Conservation (phyloP, 345 rosid species). For the Moringa oleifera region DNA sequence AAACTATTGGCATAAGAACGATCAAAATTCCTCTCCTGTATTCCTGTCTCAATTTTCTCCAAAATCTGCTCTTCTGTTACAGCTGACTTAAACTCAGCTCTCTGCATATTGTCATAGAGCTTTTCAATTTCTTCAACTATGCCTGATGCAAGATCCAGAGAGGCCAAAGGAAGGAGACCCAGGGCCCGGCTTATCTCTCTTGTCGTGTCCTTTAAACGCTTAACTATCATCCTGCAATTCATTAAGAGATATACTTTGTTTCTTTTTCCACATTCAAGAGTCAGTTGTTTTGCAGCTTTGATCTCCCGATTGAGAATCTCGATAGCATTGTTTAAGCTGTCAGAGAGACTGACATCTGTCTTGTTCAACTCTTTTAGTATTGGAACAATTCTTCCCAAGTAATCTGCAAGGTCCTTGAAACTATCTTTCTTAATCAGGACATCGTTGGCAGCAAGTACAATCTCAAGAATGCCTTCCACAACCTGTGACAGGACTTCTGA, state of each 20-base stretch:
- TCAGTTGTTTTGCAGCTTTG: constrained; percentile 43
- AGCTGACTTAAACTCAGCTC: constrained; percentile 54
- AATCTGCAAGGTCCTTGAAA: constrained; percentile 42
- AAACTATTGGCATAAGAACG: constrained; percentile 57
- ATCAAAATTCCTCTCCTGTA: constrained; percentile 56
- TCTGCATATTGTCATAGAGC: constrained; percentile 42
- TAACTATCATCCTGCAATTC: constrained; percentile 44
- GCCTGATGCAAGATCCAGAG: constrained; percentile 43
- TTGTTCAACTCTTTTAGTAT: constrained; percentile 44
- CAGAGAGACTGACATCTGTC: constrained; percentile 28
- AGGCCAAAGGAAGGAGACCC: constrained; percentile 50
- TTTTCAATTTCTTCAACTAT: constrained; percentile 35
- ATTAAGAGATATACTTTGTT: constrained; percentile 60
- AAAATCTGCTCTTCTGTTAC: constrained; percentile 56
- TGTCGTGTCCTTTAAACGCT: constrained; percentile 29
- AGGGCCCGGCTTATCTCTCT: constrained; percentile 53
- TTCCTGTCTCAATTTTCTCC: constrained; percentile 59
- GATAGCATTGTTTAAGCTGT: constrained; percentile 38
- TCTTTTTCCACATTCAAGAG: constrained; percentile 39
- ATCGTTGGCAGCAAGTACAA: constrained; percentile 27
- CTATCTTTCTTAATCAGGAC: constrained; percentile 48
- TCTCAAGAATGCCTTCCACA: constrained; percentile 39
- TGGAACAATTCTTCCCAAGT: constrained; percentile 48
- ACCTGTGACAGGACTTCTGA: constrained; percentile 39
- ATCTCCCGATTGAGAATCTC: constrained; percentile 49